These are phyloP conservation scores for Tremella yokohamensis DNA, from an alignment of 768 basidiomycete genomes.

Conservation along the genomic window DNA sequence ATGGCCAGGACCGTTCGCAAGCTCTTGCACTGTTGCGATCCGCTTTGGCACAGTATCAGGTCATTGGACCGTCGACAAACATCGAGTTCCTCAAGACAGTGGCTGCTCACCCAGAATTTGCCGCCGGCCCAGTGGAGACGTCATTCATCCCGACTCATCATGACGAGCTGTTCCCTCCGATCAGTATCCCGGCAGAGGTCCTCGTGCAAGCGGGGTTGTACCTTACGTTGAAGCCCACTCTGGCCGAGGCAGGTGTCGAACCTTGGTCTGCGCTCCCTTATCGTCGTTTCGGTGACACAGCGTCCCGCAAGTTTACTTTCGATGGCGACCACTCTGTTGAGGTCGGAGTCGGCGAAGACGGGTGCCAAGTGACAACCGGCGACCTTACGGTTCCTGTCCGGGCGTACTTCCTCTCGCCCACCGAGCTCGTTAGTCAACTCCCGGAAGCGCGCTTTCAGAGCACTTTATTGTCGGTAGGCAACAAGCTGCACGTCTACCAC, in stretches of 20 bases:
- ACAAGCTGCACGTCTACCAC: constrained; percentile 69
- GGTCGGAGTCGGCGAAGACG: constrained; percentile 2
- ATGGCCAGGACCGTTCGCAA: constrained; percentile 76
- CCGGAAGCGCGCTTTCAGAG: constrained; percentile 57
- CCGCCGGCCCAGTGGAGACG: constrained; percentile 77
- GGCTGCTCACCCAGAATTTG: constrained; percentile 72
- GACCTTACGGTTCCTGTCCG: constrained; percentile 1
- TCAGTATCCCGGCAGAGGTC: constrained; percentile 61
- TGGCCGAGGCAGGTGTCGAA: constrained; percentile 53
- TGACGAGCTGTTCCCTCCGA: constrained; percentile 71
- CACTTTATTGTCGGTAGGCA: constrained; percentile 70
- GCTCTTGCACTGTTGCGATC: constrained; percentile 74
- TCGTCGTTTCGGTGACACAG: constrained; percentile 74
- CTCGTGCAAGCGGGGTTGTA: constrained; percentile 78
- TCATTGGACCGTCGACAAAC: constrained; percentile 88
- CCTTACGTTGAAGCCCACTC: constrained; percentile 63
- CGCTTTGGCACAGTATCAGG: constrained; percentile 80
- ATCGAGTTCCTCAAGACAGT: constrained; percentile 78
- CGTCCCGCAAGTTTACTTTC: constrained; percentile 54
- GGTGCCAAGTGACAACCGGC: constrained; percentile 12
- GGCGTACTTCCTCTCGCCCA: constrained; percentile 51
- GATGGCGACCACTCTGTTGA: constrained; percentile 57
- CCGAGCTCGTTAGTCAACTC: constrained; percentile 60
- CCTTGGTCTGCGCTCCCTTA: constrained; percentile 66
- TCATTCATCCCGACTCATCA: constrained; percentile 91